phyloP scores from a whole-genome alignment of 2,329 filamentous ascomycete species.

The Volutella citrinella region DNA sequence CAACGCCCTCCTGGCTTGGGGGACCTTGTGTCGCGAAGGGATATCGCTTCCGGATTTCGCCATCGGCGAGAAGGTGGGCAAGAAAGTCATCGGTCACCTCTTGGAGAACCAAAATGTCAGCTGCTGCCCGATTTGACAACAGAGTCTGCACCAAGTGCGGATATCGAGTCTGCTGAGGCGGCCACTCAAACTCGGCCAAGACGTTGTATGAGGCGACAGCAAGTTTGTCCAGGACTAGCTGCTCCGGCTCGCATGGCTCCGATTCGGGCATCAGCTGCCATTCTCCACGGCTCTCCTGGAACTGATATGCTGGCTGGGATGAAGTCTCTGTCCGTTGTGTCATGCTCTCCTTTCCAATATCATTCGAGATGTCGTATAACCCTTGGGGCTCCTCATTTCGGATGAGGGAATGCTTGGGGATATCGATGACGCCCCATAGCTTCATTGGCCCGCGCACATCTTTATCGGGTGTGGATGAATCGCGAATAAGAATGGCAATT shows the following conservation, averaged over 20 bases:
- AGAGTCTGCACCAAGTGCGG: constrained; percentile 42
- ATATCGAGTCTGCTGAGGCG: constrained; percentile 41
- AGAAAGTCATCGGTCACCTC: constrained; percentile 66
- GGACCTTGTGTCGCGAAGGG: constrained; percentile 57
- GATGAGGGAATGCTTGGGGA: constrained; percentile 18
- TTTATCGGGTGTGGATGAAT: constrained; percentile 28
- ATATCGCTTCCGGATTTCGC: constrained; percentile 45
- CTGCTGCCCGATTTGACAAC: constrained; percentile 36
- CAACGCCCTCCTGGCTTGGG: constrained; percentile 47
- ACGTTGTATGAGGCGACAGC: constrained; percentile 53
- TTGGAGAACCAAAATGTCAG: constrained; percentile 54
- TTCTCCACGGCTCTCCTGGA: not conserved
- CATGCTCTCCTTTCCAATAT: no score
- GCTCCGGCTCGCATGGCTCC: not conserved
- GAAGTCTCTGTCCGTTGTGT: not conserved
- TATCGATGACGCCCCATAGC: constrained; percentile 50
- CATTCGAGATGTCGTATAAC: constrained; percentile 5
- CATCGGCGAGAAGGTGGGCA: constrained; percentile 47
- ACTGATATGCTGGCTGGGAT: constrained; percentile 14
- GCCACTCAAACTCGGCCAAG: constrained; percentile 48
- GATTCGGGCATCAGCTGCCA: constrained; percentile 8
- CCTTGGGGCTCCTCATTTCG: constrained; percentile 2
- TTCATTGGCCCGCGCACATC: constrained; percentile 47
- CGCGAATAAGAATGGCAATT: constrained; percentile 53
- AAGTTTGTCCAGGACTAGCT: constrained; percentile 17